Evolutionary conservation across 371 early-diverging fungal genomes (phyloP).

Genomic region (Mucor piriformis): DNA sequence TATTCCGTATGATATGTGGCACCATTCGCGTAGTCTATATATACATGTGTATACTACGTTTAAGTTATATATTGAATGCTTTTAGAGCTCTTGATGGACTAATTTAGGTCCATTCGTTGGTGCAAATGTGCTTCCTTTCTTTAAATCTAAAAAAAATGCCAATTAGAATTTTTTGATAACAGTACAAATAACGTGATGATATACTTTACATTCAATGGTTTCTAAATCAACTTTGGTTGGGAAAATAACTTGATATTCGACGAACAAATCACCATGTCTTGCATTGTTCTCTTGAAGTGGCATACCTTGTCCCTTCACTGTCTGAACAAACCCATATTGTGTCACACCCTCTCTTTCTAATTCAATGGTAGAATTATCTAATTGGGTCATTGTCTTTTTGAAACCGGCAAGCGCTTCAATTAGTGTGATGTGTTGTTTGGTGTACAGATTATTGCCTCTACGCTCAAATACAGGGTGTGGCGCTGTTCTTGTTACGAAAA

Average conservation of each 20-base stretch:
- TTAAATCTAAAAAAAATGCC: conserved; percentile 17
- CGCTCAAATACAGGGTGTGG: conserved; percentile 84
- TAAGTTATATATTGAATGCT: too few relatives aligned
- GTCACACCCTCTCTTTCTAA: conserved; percentile 70
- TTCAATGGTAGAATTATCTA: conserved; percentile 77
- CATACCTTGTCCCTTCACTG: conserved; percentile 85
- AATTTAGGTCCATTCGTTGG: conserved; percentile 8
- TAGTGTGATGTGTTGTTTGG: conserved; percentile 82
- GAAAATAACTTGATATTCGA: conserved; percentile 88
- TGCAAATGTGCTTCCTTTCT: conserved; percentile 16
- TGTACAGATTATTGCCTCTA: conserved; percentile 81
- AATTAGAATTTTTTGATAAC: neutral
- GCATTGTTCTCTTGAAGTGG: conserved; percentile 63
- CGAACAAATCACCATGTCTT: conserved; percentile 84
- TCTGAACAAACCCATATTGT: conserved; percentile 75
- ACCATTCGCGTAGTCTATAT: too few relatives aligned
- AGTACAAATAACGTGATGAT: neutral
- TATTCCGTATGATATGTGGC: too few relatives aligned
- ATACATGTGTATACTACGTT: too few relatives aligned
- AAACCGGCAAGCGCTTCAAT: conserved; percentile 91
- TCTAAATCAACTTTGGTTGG: conserved; percentile 63
- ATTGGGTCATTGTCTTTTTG: conserved; percentile 74
- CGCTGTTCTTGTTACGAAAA: conserved; percentile 80
- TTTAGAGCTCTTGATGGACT: conserved; percentile 30
- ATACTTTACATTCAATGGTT: conserved; percentile 39